Conservation (phyloP, 1,284 basidiomycete genomes). For the Pseudozyma pruni region DNA sequence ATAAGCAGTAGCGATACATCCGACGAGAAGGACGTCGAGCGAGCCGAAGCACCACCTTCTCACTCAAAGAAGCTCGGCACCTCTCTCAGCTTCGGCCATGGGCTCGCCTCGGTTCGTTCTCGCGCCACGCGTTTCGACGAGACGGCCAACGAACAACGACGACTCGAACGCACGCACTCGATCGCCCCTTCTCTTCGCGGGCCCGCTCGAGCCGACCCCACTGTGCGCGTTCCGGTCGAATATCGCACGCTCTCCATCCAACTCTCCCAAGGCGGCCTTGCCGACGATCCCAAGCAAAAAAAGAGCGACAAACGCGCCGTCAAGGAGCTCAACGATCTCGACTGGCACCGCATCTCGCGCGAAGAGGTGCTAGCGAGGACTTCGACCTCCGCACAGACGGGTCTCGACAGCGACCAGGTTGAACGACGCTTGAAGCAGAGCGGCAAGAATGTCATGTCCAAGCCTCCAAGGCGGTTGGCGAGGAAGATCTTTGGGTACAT, state of each 20-base stretch:
- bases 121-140: slow-evolving; percentile 27
- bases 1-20: slow-evolving; percentile 10
- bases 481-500: slow-evolving; percentile 72
- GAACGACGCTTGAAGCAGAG: slow-evolving; percentile 70
- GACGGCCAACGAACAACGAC: slow-evolving; percentile 4
- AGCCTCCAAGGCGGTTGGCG: slow-evolving; percentile 71
- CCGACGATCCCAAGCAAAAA: slow-evolving; percentile 9
- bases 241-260: slow-evolving; percentile 59
- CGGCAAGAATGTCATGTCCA: slow-evolving; percentile 72
- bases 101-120: slow-evolving; percentile 3
- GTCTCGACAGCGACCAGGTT: slow-evolving; percentile 72
- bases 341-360: slow-evolving; percentile 73
- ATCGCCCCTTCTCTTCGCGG: slow-evolving; percentile 22
- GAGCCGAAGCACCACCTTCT: neutral
- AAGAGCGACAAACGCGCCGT: slow-evolving; percentile 25
- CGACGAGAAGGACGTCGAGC: slow-evolving; percentile 18
- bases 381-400: slow-evolving; percentile 69
- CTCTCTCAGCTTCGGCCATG: slow-evolving; percentile 14
- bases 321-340: slow-evolving; percentile 66
- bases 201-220: slow-evolving; percentile 27
- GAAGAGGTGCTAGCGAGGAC: slow-evolving; percentile 72
- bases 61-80: slow-evolving; percentile 4
- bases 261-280: slow-evolving; percentile 49
- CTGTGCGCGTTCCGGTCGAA: slow-evolving; percentile 47
- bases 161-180: slow-evolving; percentile 37